Base-by-base conservation (phyloP, 2,329 filamentous ascomycete genomes). In the Penicillium sp. region DNA sequence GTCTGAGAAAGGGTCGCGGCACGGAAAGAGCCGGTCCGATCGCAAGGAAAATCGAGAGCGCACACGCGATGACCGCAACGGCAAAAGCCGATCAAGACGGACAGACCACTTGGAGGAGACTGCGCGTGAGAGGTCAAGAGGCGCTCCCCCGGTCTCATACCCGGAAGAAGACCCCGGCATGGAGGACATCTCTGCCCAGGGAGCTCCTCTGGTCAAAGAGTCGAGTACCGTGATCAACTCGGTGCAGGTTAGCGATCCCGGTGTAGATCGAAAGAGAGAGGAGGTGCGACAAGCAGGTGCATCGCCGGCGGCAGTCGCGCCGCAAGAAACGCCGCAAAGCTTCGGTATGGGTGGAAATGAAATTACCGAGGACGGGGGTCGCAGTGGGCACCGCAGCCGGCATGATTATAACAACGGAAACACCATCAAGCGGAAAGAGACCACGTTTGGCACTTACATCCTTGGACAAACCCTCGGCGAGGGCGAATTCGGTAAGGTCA, bases 401-500 rank as follows among this genome's bases (percentile, higher is more conserved):
- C 81, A 84, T 59, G 81, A 84, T 61, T 81, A 83, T 62, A 80
- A 80, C 18, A 70, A 67, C 48, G 70, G 70, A 40, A 72, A 75
- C 18, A 73, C 75, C 4, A 68, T 78, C 46, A 95, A 95, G 27
- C 73, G 79, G 52, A 95, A 95, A 75, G 83, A 87, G 57, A 90
- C 87, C 37, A 91, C 89, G 58, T 97, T 98, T 67, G 92, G 92
- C 52, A 90, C 96, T 56, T 98, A 97, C 71, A 89, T 95, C 53
- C 80, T 98, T 3, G 93, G 93, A 31, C 92, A 95, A 69, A 97
- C 92, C 2, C 86, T 98, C 43, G 93, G 93, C 43, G 93, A 98
- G 75, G 93, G 93, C 54, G 93, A 98, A 72, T 98, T 98, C 68
- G 93, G 93, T 58, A 98, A 98, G 69, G 93, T 98, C 63, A 97